These are phyloP conservation scores for Fusarium longipes DNA, from an alignment of 2,329 filamentous ascomycete genomes.

Conservation along the genomic window DNA sequence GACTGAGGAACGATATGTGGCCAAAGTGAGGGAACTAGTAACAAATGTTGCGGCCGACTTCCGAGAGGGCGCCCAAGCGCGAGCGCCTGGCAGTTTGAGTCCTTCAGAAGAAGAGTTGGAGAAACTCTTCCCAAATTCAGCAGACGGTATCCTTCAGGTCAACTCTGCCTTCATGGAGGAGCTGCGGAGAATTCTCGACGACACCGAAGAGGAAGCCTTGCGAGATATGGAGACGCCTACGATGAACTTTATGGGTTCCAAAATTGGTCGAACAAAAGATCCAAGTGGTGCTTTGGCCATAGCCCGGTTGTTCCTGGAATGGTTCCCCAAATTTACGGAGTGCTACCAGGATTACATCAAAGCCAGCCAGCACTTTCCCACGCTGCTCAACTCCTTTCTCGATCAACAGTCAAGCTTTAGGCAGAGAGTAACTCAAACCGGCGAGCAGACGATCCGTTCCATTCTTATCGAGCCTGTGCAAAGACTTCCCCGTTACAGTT, in stretches of 20 bases:
- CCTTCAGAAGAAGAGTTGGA: slow-evolving; percentile 78
- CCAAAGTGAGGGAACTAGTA: slow-evolving; percentile 86
- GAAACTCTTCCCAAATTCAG: slow-evolving; percentile 81
- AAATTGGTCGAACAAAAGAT: slow-evolving; percentile 68
- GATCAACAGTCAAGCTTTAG: slow-evolving; percentile 86
- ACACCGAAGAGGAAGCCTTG: slow-evolving; percentile 83
- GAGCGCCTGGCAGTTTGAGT: slow-evolving; percentile 71
- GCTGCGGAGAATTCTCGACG: slow-evolving; percentile 80
- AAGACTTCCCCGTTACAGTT: slow-evolving; percentile 89
- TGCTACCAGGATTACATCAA: slow-evolving; percentile 95
- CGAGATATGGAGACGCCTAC: slow-evolving; percentile 75
- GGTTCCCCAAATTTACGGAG: slow-evolving; percentile 92
- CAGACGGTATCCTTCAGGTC: slow-evolving; percentile 82
- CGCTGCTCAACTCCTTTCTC: slow-evolving; percentile 81
- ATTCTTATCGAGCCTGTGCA: slow-evolving; percentile 97
- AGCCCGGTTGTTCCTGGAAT: slow-evolving; percentile 84
- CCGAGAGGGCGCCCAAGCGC: slow-evolving; percentile 72
- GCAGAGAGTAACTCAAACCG: slow-evolving; percentile 80
- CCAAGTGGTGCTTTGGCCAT: slow-evolving; percentile 82
- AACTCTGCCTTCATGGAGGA: slow-evolving; percentile 85
- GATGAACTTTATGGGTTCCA: slow-evolving; percentile 55
- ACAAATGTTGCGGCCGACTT: slow-evolving; percentile 84
- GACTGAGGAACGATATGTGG: slow-evolving; percentile 93
- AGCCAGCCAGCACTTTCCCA: slow-evolving; percentile 87
- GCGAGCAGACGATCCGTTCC: slow-evolving; percentile 91